Conservation (phyloP, 371 early-diverging fungal species). For the Mucor saturninus region DNA sequence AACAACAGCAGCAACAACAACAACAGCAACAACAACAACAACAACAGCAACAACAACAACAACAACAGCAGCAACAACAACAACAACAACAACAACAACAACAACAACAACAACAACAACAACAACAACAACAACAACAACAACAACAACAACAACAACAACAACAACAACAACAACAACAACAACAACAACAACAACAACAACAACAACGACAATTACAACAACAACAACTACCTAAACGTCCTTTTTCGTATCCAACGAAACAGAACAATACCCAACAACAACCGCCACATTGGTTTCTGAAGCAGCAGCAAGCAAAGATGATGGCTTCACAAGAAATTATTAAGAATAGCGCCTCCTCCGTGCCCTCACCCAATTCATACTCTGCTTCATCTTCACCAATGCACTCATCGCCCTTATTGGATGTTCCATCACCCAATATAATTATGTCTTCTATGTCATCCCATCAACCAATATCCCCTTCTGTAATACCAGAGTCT, state of each 20-base stretch:
- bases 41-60: slow-evolving; percentile 11
- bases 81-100: slow-evolving; percentile 11
- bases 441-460: neutral
- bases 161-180: slow-evolving; percentile 7
- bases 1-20: slow-evolving; percentile 13
- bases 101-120: too few relatives aligned
- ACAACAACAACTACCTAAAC: neutral
- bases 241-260: neutral
- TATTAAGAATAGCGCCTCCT: neutral
- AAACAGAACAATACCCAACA: slow-evolving; percentile 1
- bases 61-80: slow-evolving; percentile 8
- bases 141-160: too few relatives aligned
- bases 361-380: slow-evolving; percentile 2
- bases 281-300: slow-evolving; percentile 12
- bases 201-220: slow-evolving; percentile 7
- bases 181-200: slow-evolving; percentile 6
- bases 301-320: slow-evolving; percentile 16
- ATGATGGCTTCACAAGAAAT: slow-evolving; percentile 2
- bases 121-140: too few relatives aligned
- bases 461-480: neutral
- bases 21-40: slow-evolving; percentile 8
- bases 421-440: neutral
- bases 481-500: neutral
- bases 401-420: neutral
- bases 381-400: neutral